Percentiles rank a stretch among this genome's conserved stretches.
phyloP scores from a whole-genome alignment of 805 yeast species.

The Ogataea naganishii region DNA sequence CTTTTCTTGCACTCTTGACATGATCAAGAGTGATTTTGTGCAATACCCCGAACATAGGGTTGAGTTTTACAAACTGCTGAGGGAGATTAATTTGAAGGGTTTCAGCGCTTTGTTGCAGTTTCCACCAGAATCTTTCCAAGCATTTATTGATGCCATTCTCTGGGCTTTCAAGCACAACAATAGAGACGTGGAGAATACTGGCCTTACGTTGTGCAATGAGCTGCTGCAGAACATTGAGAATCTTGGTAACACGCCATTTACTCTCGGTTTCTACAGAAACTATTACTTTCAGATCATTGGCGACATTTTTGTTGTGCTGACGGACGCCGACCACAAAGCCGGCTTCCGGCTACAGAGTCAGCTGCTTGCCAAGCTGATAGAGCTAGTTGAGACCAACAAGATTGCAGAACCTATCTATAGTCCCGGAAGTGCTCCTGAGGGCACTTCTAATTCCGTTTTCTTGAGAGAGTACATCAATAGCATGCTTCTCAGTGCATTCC shows the following conservation, averaged over 20 bases:
- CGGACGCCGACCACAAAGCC: conserved; percentile 96
- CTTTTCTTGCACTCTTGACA: conserved; percentile 87
- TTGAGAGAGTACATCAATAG: conserved; percentile 75
- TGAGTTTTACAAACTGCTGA: conserved; percentile 84
- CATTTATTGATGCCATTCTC: conserved; percentile 84
- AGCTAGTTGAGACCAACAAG: conserved; percentile 68
- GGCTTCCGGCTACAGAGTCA: conserved; percentile 87
- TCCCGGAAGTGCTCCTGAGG: conserved; percentile 74
- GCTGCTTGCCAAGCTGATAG: conserved; percentile 73
- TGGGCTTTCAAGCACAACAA: conserved; percentile 99
- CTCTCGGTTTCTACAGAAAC: conserved; percentile 79
- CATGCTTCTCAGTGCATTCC: conserved; percentile 83
- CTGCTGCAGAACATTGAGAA: conserved; percentile 77
- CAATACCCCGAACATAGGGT: conserved; percentile 98
- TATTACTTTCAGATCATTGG: conserved; percentile 84
- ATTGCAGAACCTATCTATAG: conserved; percentile 73
- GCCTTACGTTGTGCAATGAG: conserved; percentile 77
- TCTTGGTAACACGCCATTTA: conserved; percentile 61
- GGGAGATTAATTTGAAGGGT: conserved; percentile 77
- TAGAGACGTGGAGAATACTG: conserved; percentile 92
- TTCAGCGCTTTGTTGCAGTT: conserved; percentile 81
- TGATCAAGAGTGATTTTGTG: conserved; percentile 92
- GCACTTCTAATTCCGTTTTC: conserved; percentile 73
- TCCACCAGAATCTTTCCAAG: conserved; percentile 87
- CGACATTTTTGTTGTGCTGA: conserved; percentile 87